Conservation (phyloP, 2,329 filamentous ascomycete genomes). For the Lachnellula arida region DNA sequence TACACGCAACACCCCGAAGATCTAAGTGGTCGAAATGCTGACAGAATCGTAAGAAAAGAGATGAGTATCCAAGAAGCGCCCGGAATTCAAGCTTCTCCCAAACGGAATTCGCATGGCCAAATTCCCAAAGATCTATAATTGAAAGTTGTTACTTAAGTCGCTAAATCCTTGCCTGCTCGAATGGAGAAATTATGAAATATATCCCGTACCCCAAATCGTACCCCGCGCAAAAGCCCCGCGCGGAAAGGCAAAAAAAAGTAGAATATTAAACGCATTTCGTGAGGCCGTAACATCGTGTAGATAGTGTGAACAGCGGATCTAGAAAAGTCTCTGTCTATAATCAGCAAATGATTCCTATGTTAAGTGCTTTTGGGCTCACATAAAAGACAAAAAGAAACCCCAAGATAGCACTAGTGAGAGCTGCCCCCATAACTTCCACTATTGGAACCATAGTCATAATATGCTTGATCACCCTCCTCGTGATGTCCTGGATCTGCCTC, state of each 20-base stretch:
- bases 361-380: background rate
- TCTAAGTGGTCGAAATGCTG: background rate
- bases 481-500: constrained; percentile 23
- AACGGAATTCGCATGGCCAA: no score
- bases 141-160: background rate
- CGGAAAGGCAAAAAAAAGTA: constrained; percentile 1
- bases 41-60: background rate
- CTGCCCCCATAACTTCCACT: constrained; percentile 26
- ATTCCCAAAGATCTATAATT: background rate
- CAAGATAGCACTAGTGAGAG: constrained; percentile 15
- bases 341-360: background rate
- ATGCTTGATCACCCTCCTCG: constrained; percentile 23
- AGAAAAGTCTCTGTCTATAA: background rate
- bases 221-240: background rate
- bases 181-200: constrained; percentile 2
- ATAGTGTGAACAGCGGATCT: background rate
- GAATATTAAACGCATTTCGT: background rate
- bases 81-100: background rate
- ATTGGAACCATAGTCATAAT: constrained; percentile 30
- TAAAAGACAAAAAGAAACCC: background rate
- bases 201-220: constrained; percentile 1
- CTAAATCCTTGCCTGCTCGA: background rate
- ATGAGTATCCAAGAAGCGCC: background rate
- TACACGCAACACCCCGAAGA: background rate
- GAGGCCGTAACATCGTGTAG: constrained; percentile 5